phyloP scores from a whole-genome alignment of 2,329 filamentous ascomycete species.

The Aspergillus fructus region DNA sequence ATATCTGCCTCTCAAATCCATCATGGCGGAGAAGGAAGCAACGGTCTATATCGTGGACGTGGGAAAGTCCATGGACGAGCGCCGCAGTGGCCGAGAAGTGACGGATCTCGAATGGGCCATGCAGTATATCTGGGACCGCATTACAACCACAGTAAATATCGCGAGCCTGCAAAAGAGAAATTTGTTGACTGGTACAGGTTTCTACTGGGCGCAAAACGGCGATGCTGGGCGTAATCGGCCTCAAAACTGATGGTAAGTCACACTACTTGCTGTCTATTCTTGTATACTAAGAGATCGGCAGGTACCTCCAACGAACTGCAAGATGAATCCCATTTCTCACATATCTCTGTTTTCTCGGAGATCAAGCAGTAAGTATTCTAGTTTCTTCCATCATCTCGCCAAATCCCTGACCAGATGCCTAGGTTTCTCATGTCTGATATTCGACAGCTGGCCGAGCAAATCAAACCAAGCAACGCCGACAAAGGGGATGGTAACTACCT shows the following conservation, averaged over 20 bases:
- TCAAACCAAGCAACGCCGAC: constrained; percentile 67
- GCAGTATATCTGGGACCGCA: constrained; percentile 93
- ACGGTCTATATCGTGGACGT: constrained; percentile 90
- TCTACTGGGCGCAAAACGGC: constrained; percentile 71
- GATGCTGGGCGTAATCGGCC: constrained; percentile 74
- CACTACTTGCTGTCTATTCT: not conserved
- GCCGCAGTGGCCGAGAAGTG: constrained; percentile 67
- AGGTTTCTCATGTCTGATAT: constrained; percentile 68
- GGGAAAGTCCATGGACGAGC: constrained; percentile 77
- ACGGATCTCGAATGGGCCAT: constrained; percentile 86
- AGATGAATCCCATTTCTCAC: constrained; percentile 69
- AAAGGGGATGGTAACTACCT: constrained; percentile 65
- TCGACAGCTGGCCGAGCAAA: constrained; percentile 59
- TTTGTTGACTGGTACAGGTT: constrained; percentile 39
- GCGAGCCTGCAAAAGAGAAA: not conserved
- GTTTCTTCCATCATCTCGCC: not conserved
- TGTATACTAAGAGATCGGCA: constrained; percentile 23
- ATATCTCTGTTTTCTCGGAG: constrained; percentile 71
- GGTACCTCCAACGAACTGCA: constrained; percentile 68
- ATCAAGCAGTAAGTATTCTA: constrained; percentile 63
- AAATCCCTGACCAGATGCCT: constrained; percentile 9
- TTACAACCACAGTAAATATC: constrained; percentile 66
- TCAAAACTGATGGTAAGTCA: constrained; percentile 68
- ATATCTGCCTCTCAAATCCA: constrained; percentile 20
- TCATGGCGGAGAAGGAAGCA: constrained; percentile 90